These are phyloP conservation scores for Ophiosphaerella korrae DNA, from an alignment of 2,329 filamentous ascomycete genomes.

Conservation along the genomic window DNA sequence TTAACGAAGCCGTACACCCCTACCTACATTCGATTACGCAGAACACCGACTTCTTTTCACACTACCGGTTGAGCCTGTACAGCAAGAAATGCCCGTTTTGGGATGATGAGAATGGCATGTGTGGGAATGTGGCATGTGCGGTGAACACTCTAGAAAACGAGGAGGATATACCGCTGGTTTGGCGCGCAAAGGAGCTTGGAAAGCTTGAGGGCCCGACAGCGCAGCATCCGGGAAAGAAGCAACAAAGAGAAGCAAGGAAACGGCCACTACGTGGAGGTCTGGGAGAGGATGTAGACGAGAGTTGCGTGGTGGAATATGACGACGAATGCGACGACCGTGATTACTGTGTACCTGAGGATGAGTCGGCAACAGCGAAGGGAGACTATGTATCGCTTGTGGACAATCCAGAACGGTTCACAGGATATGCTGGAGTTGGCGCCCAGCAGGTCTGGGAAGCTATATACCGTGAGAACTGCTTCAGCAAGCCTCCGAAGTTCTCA, in stretches of 20 bases:
- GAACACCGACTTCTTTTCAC: conserved; percentile 95
- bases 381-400: conserved; percentile 94
- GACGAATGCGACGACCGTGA: conserved; percentile 96
- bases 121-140: conserved; percentile 94
- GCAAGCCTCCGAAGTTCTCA: conserved; percentile 48
- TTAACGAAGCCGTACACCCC: conserved; percentile 79
- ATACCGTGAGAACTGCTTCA: conserved; percentile 96
- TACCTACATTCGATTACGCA: conserved; percentile 79
- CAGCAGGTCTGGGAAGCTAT: conserved; percentile 95
- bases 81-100: conserved; percentile 96
- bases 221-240: conserved; percentile 79
- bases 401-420: conserved; percentile 95
- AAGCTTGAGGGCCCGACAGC: conserved; percentile 91
- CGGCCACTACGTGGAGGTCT: conserved; percentile 80
- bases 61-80: conserved; percentile 94
- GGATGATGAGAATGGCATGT: conserved; percentile 91
- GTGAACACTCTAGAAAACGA: conserved; percentile 96
- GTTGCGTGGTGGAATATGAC: conserved; percentile 95
- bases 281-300: conserved; percentile 87
- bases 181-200: conserved; percentile 88
- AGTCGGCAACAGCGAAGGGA: conserved; percentile 82
- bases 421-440: conserved; percentile 83
- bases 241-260: conserved; percentile 72
- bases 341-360: conserved; percentile 95
- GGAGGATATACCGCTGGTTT: conserved; percentile 87